Evolutionary conservation across 169 alveolate species (phyloP), one percentile per base, ranked within the genome.

Genomic region (Cyclospora cayetanensis): DNA sequence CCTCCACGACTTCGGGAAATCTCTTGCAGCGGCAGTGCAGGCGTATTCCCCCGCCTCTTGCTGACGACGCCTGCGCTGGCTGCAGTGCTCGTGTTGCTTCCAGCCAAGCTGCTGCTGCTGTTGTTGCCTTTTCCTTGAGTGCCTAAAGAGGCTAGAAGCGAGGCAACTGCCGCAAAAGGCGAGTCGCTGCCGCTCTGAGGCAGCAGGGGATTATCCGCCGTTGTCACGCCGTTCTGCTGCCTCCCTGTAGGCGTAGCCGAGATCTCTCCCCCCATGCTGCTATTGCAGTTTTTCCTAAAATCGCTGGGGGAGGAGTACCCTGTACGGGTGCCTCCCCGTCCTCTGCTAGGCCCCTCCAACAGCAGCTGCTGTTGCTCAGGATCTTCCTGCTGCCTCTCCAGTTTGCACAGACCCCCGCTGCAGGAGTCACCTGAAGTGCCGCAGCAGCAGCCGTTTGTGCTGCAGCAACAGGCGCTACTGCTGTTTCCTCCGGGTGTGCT

Each of bases 401-500:
- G 66, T 65, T 76, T 76, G 66, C 86, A 76, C 7, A 76, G 66
- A 0, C 66, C 27, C 12, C 66, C 63, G 46, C 86, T 65, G n/a
- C 86, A 76, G 12, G 65, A n/a, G 11, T 76, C 86, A 5, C 83
- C 83, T 1, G 66, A 42, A 46, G 15, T 72, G 83, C 83, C n/a
- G 55, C 83, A 72, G 86, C 86, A 76, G 86, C 86, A 37, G 37
- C 80, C 1, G 55, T 35, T 18, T 46, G 55, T 70, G 86, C 86
- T 42, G 65, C 86, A 1, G 86, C 68, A 3, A 65, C 86, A 4
- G 43, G 46, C n/a, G 66, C 86, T 76, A 65, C 86, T 76, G 86
- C 86, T 76, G 86, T 25, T 76, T 60, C 86, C 86, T 2, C 86
- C 86, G 1, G 86, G 86, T 1, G 86, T 76, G 86, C 86, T 76